Conservation (phyloP, 2,329 filamentous ascomycete species). For the Pseudopithomyces chartarum region DNA sequence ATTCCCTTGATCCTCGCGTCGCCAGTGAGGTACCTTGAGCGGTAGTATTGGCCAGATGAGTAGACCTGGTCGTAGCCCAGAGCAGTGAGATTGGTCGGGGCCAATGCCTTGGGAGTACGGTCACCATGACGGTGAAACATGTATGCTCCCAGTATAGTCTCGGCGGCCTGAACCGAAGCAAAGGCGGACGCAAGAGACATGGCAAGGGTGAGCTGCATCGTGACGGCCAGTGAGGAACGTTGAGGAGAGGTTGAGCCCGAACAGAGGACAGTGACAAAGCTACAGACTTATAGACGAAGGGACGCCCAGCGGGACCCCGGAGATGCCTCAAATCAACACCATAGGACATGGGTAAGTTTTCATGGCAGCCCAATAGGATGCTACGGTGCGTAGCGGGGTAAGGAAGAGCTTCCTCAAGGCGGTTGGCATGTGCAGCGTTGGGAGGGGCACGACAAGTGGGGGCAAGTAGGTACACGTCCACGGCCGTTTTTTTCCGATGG, state of each 20-base stretch:
- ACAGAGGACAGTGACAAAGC: neutral
- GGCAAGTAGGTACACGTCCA: constrained; percentile 12
- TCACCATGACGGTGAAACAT: constrained; percentile 92
- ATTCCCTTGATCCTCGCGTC: constrained; percentile 70
- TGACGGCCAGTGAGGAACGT: constrained; percentile 13
- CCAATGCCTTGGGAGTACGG: constrained; percentile 76
- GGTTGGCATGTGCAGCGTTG: constrained; percentile 24
- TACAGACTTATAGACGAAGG: neutral
- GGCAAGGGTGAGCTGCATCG: constrained; percentile 32
- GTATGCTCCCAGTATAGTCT: constrained; percentile 80
- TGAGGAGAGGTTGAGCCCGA: neutral
- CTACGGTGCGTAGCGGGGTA: constrained; percentile 10
- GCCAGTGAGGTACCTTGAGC: constrained; percentile 72
- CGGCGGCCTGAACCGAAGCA: constrained; percentile 46
- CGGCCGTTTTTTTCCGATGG: neutral
- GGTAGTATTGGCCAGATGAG: constrained; percentile 75
- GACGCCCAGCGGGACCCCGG: neutral
- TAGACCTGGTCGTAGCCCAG: constrained; percentile 80
- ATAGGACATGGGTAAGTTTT: neutral
- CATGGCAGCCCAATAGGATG: constrained; percentile 16
- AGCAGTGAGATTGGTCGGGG: constrained; percentile 74
- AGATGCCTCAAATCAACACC: constrained; percentile 1
- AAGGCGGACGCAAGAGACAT: constrained; percentile 34
- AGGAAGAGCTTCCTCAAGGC: constrained; percentile 10
- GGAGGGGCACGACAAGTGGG: constrained; percentile 29